Base-by-base conservation (phyloP, 169 alveolate genomes). In the Ichthyophthirius multifiliis region DNA sequence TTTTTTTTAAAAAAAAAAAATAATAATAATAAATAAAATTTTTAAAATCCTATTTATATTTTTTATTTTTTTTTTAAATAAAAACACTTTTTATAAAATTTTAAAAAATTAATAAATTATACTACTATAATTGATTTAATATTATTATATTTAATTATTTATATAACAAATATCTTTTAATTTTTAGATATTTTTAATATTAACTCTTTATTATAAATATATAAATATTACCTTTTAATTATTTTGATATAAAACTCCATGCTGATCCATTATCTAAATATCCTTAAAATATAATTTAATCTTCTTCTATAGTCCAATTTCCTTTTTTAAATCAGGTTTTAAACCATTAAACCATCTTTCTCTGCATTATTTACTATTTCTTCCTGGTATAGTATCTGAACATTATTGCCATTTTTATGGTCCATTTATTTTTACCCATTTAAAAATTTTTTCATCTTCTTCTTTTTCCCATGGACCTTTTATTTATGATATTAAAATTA, bases 261-360 rank as follows among this genome's bases (percentile, higher is more conserved):
- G 84, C 71, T 31, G 89, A 74, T 37, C 82, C 76, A 43, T 75
- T 75, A 27, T 62, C 15, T 16, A 63, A 65, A 77, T 88, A 84
- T 2, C 86, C 86, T 65, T 45, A 31, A 64, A 90, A 84, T n/a
- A 90, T 77, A 31, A 64, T 79, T 37, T 62, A 67, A 74, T 90
- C 95, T 71, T 90, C 95, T 83, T 77, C 90, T 23, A 35, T 16
- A 2, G 91, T 75, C 91, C 95, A 90, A 23, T 76, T 71, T 16
- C 92, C 95, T 74, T 83, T 44, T 79, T 74, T 32, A 85, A 75
- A 23, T 76, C 77, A 27, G 90, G 89, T 47, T 84, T 82, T 4
- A 90, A 71, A 78, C 81, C 75, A 77, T 90, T 90, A 67, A 75
- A 82, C 90, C 93, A 90, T 78, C 92, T 82, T 62, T 90, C 95